Conservation (phyloP, 345 rosid genomes). For the Murraya paniculata region DNA sequence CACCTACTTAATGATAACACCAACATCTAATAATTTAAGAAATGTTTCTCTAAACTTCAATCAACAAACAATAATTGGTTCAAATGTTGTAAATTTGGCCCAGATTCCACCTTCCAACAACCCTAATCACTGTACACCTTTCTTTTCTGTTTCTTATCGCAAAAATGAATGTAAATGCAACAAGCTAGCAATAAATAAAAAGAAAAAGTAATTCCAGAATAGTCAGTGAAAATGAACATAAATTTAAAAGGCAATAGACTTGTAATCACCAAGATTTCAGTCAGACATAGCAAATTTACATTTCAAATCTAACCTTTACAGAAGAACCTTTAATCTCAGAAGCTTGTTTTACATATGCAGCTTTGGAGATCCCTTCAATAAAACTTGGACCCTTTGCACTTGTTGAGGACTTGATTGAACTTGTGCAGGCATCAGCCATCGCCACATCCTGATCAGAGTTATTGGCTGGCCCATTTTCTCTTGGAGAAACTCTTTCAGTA, state of each 20-base stretch:
- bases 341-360: constrained; percentile 82
- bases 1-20: background rate
- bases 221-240: background rate
- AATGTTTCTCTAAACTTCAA: background rate
- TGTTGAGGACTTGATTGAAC: constrained; percentile 60
- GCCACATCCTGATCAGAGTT: constrained; percentile 83
- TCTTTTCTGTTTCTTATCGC: too few relatives aligned
- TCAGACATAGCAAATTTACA: background rate
- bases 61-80: background rate
- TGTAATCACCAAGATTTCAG: background rate
- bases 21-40: background rate
- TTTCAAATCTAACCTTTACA: constrained; percentile 63
- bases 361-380: constrained; percentile 93
- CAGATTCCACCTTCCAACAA: constrained; percentile 9
- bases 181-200: background rate
- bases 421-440: constrained; percentile 85
- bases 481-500: constrained; percentile 81
- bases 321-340: constrained; percentile 87
- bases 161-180: background rate
- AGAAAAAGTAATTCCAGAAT: constrained; percentile 6
- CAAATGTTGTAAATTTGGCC: background rate
- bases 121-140: background rate
- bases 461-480: constrained; percentile 75
- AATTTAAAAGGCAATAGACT: background rate
- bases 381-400: constrained; percentile 67